A percentile compares a stretch with the other conserved stretches of the same genome.
Conservation (phyloP, 2,329 filamentous ascomycete genomes). For the Colletotrichum costaricense region DNA sequence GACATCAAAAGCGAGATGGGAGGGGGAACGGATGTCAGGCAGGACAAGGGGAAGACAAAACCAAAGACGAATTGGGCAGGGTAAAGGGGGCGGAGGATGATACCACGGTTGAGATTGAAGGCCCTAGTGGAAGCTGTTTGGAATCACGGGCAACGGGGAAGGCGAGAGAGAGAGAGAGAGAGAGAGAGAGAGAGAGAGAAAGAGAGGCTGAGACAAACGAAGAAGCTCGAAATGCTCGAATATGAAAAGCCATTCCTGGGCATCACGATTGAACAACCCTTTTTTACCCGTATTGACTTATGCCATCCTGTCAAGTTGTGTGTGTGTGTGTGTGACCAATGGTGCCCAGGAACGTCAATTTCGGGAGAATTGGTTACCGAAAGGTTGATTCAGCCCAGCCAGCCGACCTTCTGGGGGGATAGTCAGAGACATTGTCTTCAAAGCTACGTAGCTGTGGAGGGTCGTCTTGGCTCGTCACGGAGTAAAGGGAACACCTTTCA, state of each 20-base stretch:
- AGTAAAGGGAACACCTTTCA: not conserved
- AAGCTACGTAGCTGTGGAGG: no score
- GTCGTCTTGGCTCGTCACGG: no score
- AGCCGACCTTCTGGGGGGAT: not conserved
- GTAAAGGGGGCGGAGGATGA: constrained; percentile 29
- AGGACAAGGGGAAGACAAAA: constrained; percentile 2
- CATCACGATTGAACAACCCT: not conserved
- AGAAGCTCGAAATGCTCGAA: constrained; percentile 32
- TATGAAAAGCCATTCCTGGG: constrained; percentile 33
- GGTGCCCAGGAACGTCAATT: not conserved
- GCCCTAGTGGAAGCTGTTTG: not conserved
- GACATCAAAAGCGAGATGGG: constrained; percentile 13
- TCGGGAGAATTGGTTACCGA: not conserved
- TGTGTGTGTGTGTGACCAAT: not conserved
- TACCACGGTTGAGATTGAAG: constrained; percentile 29
- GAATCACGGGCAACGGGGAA: not conserved
- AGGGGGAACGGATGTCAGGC: not conserved
- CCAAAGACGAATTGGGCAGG: not conserved
- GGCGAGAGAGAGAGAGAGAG: not conserved
- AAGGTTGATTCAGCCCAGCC: not conserved
- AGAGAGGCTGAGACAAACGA: constrained; percentile 3
- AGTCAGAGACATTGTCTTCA: not conserved
- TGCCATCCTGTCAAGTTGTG: not conserved
- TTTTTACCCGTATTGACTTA: not conserved
- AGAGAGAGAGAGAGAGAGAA: not conserved